These are phyloP conservation scores for Hypomyces perniciosus DNA, from an alignment of 2,329 filamentous ascomycete species.

Conservation along the genomic window DNA sequence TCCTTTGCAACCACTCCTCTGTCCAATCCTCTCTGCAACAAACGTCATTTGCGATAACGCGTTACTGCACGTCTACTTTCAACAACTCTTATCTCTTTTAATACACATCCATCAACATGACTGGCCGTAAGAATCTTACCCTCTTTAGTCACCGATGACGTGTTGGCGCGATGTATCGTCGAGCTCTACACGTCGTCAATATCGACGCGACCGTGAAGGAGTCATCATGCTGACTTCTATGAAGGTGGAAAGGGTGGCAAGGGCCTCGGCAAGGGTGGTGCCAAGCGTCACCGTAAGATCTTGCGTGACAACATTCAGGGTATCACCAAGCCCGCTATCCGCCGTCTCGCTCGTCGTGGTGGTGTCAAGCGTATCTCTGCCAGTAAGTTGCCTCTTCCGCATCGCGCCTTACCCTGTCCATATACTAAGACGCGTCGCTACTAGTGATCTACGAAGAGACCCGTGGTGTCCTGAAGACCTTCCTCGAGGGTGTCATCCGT, in stretches of 20 bases:
- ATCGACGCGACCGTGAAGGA: neutral
- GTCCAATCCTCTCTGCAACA: conserved; percentile 14
- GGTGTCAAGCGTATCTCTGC: conserved; percentile 99
- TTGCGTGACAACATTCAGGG: conserved; percentile 99
- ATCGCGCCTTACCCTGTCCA: neutral
- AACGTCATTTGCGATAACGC: conserved; percentile 23
- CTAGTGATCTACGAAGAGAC: conserved; percentile 73
- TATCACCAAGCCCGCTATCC: conserved; percentile 97
- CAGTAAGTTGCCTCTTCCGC: conserved; percentile 49
- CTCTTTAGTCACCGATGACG: conserved; percentile 7
- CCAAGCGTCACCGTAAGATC: conserved; percentile 99
- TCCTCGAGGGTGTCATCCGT: conserved; percentile 71
- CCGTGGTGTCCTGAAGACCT: conserved; percentile 70
- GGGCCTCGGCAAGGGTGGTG: conserved; percentile 95
- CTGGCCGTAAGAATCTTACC: conserved; percentile 58
- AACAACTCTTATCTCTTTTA: conserved; percentile 14
- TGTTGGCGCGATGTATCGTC: neutral
- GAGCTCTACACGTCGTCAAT: neutral
- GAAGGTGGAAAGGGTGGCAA: conserved; percentile 91
- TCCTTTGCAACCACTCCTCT: conserved; percentile 11
- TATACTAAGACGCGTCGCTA: conserved; percentile 10
- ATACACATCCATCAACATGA: conserved; percentile 51
- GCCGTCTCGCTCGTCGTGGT: conserved; percentile 96
- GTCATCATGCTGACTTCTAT: conserved; percentile 37
- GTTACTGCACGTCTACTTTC: neutral